Evolutionary conservation across 1,284 basidiomycete species (phyloP).

Genomic region (Sporisorium scitamineum): DNA sequence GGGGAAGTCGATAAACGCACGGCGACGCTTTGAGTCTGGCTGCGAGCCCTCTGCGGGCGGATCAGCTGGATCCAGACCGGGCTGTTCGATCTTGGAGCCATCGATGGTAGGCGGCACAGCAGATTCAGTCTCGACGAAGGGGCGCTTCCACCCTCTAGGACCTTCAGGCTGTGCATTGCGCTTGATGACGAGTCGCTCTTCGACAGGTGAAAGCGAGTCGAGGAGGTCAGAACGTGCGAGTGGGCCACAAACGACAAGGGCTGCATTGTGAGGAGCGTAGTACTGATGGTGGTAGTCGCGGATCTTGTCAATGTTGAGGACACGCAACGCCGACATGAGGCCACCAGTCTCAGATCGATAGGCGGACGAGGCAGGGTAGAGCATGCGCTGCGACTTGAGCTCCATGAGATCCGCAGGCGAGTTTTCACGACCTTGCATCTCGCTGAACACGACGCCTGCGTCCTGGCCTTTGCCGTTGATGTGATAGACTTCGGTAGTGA

Average conservation of each 20-base stretch:
- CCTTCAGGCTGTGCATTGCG: constrained; percentile 74
- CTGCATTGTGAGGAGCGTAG: constrained; percentile 94
- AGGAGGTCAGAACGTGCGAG: constrained; percentile 74
- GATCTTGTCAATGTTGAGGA: constrained; percentile 88
- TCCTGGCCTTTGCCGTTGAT: constrained; percentile 90
- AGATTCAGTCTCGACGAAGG: constrained; percentile 89
- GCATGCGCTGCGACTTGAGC: constrained; percentile 74
- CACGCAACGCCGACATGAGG: constrained; percentile 88
- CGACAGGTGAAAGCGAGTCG: constrained; percentile 75
- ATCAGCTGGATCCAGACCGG: constrained; percentile 60
- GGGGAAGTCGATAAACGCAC: constrained; percentile 88
- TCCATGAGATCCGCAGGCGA: constrained; percentile 90
- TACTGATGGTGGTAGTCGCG: constrained; percentile 87
- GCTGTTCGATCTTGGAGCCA: constrained; percentile 44
- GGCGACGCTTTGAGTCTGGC: constrained; percentile 64
- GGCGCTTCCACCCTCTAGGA: constrained; percentile 87
- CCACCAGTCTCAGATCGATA: constrained; percentile 98
- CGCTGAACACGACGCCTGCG: constrained; percentile 86
- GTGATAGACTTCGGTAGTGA: constrained; percentile 85
- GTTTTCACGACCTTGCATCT: constrained; percentile 97
- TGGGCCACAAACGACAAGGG: constrained; percentile 83
- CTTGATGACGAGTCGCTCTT: constrained; percentile 58
- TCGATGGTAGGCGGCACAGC: constrained; percentile 74
- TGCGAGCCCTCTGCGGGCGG: constrained; percentile 40
- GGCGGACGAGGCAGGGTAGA: constrained; percentile 85